These are phyloP conservation scores for Zopfia rhizophila DNA, from an alignment of 2,329 filamentous ascomycete genomes.

Conservation along the genomic window DNA sequence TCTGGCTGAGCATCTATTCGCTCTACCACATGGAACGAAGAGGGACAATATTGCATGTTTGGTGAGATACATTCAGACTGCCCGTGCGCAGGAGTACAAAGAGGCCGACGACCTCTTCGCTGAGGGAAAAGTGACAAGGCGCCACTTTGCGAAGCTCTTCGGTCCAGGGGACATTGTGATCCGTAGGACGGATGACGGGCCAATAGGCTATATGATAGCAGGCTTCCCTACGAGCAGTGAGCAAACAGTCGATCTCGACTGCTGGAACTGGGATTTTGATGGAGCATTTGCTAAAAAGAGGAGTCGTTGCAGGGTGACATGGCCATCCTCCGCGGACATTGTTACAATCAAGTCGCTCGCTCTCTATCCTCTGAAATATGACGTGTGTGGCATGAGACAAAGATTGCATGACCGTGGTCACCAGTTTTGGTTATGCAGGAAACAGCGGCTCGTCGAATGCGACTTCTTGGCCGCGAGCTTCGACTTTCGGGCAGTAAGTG, in stretches of 20 bases:
- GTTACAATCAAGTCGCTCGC: conserved; percentile 2
- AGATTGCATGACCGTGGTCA: conserved; percentile 4
- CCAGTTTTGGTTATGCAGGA: conserved; percentile 12
- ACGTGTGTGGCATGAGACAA: conserved; percentile 2
- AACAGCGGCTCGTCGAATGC: conserved; percentile 4
- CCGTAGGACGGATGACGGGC: background rate
- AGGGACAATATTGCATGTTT: too few relatives aligned
- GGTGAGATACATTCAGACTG: too few relatives aligned
- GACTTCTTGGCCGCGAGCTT: too few relatives aligned
- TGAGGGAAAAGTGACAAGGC: conserved; percentile 1
- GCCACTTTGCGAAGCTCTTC: conserved; percentile 15
- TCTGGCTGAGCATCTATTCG: too few relatives aligned
- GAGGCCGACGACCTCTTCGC: conserved; percentile 13
- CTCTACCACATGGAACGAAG: too few relatives aligned
- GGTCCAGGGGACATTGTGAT: conserved; percentile 4
- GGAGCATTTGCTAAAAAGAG: conserved; percentile 9
- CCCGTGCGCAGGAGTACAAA: too few relatives aligned
- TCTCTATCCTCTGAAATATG: conserved; percentile 8
- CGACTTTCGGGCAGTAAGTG: too few relatives aligned
- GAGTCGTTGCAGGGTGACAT: background rate
- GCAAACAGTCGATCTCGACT: conserved; percentile 1
- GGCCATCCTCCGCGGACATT: conserved; percentile 6
- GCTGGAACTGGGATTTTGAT: conserved; percentile 16
- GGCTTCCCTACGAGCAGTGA: too few relatives aligned
- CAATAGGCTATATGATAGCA: conserved; percentile 7